These are phyloP conservation scores for Colletotrichum sp. DNA, from an alignment of 2,329 filamentous ascomycete genomes.

Conservation along the genomic window DNA sequence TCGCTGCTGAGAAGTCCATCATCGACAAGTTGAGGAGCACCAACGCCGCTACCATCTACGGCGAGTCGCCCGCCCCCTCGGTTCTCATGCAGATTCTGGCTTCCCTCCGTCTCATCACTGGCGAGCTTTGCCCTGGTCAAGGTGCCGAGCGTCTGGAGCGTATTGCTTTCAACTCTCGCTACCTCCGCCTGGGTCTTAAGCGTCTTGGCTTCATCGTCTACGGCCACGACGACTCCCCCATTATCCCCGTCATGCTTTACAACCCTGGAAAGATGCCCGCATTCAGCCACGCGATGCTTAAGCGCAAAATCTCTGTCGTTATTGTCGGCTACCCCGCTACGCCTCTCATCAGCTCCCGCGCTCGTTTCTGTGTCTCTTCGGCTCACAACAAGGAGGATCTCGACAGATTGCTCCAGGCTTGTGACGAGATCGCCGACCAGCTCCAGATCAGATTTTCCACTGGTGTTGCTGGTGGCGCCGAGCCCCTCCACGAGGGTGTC, in stretches of 20 bases:
- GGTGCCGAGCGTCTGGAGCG: constrained; percentile 95
- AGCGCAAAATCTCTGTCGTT: constrained; percentile 96
- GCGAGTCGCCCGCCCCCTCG: constrained; percentile 85
- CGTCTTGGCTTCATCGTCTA: constrained; percentile 96
- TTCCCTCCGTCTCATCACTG: constrained; percentile 86
- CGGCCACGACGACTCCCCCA: constrained; percentile 96
- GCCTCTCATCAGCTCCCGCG: constrained; percentile 91
- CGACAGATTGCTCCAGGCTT: constrained; percentile 86
- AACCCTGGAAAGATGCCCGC: constrained; percentile 99
- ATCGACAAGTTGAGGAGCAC: constrained; percentile 89
- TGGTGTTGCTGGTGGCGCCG: constrained; percentile 86
- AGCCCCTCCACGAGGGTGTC: constrained; percentile 75
- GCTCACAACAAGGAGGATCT: constrained; percentile 99
- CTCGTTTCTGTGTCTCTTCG: constrained; percentile 93
- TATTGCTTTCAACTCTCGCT: constrained; percentile 97
- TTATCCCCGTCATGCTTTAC: constrained; percentile 93
- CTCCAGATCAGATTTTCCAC: constrained; percentile 98
- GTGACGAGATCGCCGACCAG: constrained; percentile 90
- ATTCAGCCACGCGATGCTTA: constrained; percentile 98
- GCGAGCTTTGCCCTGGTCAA: constrained; percentile 86
- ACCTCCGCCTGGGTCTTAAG: constrained; percentile 96
- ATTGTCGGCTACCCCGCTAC: constrained; percentile 98
- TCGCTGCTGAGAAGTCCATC: constrained; percentile 86
- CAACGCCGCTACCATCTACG: constrained; percentile 86
- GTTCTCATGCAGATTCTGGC: constrained; percentile 91